phyloP scores from a whole-genome alignment of 257 asterid genomes.

The Ocimum tenuiflorum region DNA sequence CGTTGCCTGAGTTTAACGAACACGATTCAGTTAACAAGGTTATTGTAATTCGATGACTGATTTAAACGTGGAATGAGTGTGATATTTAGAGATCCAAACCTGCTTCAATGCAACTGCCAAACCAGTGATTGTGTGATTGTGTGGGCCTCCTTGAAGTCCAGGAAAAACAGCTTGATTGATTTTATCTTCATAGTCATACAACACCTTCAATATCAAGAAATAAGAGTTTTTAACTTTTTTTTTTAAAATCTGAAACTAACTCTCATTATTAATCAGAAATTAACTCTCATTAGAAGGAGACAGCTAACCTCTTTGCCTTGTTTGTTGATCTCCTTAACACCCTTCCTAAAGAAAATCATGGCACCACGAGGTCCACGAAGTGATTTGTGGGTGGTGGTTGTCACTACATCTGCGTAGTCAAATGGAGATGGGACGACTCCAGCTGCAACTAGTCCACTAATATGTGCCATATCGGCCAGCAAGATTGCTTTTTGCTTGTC shows the following conservation, averaged over 20 bases:
- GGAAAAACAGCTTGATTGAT: constrained; percentile 99
- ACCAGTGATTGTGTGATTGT: constrained; percentile 93
- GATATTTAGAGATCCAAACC: constrained; percentile 26
- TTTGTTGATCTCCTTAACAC: constrained; percentile 85
- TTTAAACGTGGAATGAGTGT: neutral
- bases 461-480: constrained; percentile 59
- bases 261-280: neutral
- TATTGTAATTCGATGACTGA: neutral
- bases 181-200: constrained; percentile 86
- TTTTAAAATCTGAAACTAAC: too few species aligned
- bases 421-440: constrained; percentile 69
- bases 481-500: constrained; percentile 53
- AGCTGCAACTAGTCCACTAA: constrained; percentile 56
- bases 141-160: constrained; percentile 99
- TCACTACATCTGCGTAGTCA: constrained; percentile 90
- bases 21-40: neutral
- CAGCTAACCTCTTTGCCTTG: constrained; percentile 77
- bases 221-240: too few species aligned
- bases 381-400: constrained; percentile 96
- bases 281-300: neutral
- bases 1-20: constrained; percentile 41
- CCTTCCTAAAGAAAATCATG: constrained; percentile 94
- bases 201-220: constrained; percentile 43
- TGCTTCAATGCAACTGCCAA: constrained; percentile 95
- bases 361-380: constrained; percentile 99